A percentile compares a stretch with the other conserved stretches of the same genome.
Evolutionary conservation across 306 rosid species (phyloP).

Genomic region (Amphicarpaea edgeworthii): DNA sequence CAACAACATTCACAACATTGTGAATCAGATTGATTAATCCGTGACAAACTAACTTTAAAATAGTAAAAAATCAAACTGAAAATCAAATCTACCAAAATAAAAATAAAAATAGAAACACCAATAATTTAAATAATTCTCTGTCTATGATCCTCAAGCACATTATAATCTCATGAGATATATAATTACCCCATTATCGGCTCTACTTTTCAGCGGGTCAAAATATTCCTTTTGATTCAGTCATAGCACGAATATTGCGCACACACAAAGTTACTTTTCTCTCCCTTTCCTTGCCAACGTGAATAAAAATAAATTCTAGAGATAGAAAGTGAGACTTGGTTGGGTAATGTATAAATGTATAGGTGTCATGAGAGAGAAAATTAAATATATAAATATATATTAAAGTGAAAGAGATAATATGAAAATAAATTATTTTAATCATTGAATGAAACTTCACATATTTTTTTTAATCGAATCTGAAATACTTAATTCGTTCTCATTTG

Average conservation of each 20-base stretch:
- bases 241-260: neutral
- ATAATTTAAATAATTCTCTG: neutral
- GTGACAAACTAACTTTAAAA: neutral
- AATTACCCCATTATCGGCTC: neutral
- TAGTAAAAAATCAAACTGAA: neutral
- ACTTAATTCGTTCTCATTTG: no score
- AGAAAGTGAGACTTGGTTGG: neutral
- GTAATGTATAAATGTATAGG: no score
- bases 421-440: no score
- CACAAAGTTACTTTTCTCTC: neutral
- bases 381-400: no score
- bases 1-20: no score
- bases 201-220: conserved; percentile 21
- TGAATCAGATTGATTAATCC: no score
- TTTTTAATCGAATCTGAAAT: no score
- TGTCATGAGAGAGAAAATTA: neutral
- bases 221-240: conserved; percentile 33
- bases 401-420: no score
- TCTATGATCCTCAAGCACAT: neutral
- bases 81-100: neutral
- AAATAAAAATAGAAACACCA: neutral
- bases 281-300: neutral
- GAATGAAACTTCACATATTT: no score
- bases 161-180: neutral
- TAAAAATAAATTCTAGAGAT: neutral